Conservation (phyloP, 163 green algal species). For the Chlorella variabilis region DNA sequence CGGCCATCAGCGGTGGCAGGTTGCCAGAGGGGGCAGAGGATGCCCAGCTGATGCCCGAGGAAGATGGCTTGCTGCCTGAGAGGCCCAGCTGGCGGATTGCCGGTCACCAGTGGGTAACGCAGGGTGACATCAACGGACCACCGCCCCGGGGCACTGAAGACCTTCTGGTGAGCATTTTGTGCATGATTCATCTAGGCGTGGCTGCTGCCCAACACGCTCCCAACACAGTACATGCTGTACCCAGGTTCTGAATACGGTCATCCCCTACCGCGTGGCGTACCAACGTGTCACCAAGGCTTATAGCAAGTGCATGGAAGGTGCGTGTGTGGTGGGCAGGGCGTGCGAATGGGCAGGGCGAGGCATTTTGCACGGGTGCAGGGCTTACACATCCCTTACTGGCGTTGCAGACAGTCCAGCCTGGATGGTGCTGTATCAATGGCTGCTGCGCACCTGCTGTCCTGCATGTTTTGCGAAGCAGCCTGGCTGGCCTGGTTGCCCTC, state of each 20-base stretch:
- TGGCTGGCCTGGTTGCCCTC: background rate
- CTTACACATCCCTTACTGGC: background rate
- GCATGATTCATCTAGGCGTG: background rate
- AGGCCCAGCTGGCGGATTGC: constrained; percentile 4
- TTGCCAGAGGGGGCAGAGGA: background rate
- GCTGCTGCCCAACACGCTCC: background rate
- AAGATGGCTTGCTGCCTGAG: background rate
- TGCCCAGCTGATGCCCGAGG: background rate
- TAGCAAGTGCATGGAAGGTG: background rate
- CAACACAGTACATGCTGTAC: background rate
- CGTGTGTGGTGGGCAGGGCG: background rate
- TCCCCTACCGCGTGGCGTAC: background rate
- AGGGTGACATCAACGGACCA: background rate
- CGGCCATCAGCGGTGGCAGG: background rate
- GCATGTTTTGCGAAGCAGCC: background rate
- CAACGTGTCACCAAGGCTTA: background rate
- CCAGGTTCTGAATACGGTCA: constrained; percentile 11
- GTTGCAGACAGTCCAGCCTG: too few relatives aligned
- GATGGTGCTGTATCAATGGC: too few relatives aligned
- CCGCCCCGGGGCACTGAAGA: background rate
- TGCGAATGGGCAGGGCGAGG: too few relatives aligned
- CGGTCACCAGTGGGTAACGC: constrained; percentile 3
- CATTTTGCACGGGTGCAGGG: too few relatives aligned
- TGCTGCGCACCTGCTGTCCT: too few relatives aligned
- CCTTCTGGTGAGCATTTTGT: background rate